Evolutionary conservation across 768 basidiomycete genomes (phyloP).

Genomic region (Leucocoprinus birnbaumii): DNA sequence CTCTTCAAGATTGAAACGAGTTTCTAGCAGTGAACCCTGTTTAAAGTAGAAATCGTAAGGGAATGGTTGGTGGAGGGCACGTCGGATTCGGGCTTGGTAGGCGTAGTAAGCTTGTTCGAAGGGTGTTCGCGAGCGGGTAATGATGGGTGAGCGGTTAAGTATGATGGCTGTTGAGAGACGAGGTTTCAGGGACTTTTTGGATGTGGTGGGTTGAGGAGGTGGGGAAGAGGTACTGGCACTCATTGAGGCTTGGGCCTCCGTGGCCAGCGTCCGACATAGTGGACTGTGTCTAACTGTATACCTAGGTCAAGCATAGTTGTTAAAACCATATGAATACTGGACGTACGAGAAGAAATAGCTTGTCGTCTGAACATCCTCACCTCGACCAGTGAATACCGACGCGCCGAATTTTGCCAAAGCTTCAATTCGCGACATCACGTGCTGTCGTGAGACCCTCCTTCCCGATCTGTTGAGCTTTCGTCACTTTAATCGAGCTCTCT

Average conservation of each 20-base stretch:
- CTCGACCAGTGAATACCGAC: neutral
- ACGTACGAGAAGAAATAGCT: conserved; percentile 1
- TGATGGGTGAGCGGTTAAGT: conserved; percentile 73
- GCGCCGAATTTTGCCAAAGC: conserved; percentile 1
- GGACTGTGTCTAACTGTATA: conserved; percentile 9
- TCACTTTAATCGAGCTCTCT: conserved; percentile 3
- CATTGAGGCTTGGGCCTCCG: conserved; percentile 29
- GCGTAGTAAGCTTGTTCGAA: conserved; percentile 82
- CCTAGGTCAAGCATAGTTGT: neutral
- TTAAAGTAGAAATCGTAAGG: conserved; percentile 94
- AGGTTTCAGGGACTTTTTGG: conserved; percentile 30
- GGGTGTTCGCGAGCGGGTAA: conserved; percentile 66
- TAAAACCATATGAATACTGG: neutral
- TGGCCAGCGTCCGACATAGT: conserved; percentile 40
- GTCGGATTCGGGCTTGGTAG: conserved; percentile 81
- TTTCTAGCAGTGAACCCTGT: conserved; percentile 81
- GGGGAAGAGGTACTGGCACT: conserved; percentile 17
- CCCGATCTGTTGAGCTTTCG: neutral
- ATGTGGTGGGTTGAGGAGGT: conserved; percentile 16
- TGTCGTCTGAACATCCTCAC: conserved; percentile 1
- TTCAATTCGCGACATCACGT: neutral
- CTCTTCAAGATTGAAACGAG: conserved; percentile 76
- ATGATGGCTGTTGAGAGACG: conserved; percentile 62
- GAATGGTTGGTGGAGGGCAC: conserved; percentile 85
- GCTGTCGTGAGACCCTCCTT: neutral